Evolutionary conservation across 805 yeast species (phyloP).

Genomic region (Wickerhamomyces subpelliculosus): DNA sequence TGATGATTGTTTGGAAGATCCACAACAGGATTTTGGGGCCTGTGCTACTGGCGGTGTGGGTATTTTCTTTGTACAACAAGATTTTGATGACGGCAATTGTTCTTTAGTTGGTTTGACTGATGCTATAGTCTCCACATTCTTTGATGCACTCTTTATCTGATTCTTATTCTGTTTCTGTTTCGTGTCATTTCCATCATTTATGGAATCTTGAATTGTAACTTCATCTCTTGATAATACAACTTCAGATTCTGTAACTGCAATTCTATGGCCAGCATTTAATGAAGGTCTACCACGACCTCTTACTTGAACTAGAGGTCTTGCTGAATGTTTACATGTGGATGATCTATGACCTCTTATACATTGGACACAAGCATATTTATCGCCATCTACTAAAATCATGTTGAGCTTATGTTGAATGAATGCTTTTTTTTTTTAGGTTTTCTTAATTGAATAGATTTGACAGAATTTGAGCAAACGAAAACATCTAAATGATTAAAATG

Average conservation of each 20-base stretch:
- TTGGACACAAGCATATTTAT: constrained; percentile 66
- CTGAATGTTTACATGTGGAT: constrained; percentile 66
- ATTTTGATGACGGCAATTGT: not conserved
- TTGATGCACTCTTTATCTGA: not conserved
- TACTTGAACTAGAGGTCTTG: constrained; percentile 68
- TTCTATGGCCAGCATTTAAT: constrained; percentile 30
- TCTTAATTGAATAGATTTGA: too few relatives aligned
- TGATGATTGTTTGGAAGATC: not conserved
- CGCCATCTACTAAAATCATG: constrained; percentile 69
- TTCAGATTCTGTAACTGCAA: constrained; percentile 22
- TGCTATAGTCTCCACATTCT: too few relatives aligned
- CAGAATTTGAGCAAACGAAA: too few relatives aligned
- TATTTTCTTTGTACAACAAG: constrained; percentile 3
- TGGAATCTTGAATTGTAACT: constrained; percentile 6
- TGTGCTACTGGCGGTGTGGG: not conserved
- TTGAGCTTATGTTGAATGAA: not conserved
- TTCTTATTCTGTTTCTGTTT: not conserved
- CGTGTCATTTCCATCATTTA: not conserved
- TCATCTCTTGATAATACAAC: constrained; percentile 10
- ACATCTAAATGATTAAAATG: too few relatives aligned
- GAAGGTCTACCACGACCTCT: constrained; percentile 73
- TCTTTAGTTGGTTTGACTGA: too few relatives aligned
- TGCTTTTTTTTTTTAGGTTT: not conserved
- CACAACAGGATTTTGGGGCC: too few relatives aligned
- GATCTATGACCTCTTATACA: constrained; percentile 85